These are phyloP conservation scores for Phytopythium mirpurense DNA, from an alignment of 352 stramenopile species.

Conservation along the genomic window DNA sequence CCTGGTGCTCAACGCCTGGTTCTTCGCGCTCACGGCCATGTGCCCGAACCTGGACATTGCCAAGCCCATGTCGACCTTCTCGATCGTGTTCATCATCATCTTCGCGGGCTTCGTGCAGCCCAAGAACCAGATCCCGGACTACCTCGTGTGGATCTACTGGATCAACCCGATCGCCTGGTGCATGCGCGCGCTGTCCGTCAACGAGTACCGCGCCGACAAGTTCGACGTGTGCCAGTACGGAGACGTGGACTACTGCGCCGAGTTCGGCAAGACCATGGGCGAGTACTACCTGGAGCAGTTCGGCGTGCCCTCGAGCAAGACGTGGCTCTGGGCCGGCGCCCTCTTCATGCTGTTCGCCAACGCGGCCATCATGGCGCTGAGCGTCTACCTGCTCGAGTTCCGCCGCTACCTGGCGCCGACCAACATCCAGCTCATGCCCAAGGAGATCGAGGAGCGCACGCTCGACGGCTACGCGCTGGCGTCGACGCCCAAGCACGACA, in stretches of 20 bases:
- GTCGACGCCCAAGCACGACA: slow-evolving; percentile 13
- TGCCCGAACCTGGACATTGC: slow-evolving; percentile 24
- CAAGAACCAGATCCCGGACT: slow-evolving; percentile 27
- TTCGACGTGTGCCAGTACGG: slow-evolving; percentile 28
- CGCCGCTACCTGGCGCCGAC: slow-evolving; percentile 19
- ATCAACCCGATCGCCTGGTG: slow-evolving; percentile 52
- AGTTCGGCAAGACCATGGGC: slow-evolving; percentile 23
- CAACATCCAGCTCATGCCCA: slow-evolving; percentile 14
- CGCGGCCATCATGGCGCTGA: slow-evolving; percentile 24
- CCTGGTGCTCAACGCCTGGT: slow-evolving; percentile 25
- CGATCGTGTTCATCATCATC: slow-evolving; percentile 27
- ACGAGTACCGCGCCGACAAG: slow-evolving; percentile 30
- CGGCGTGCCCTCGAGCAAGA: slow-evolving; percentile 28
- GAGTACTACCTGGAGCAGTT: slow-evolving; percentile 33
- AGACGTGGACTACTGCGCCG: slow-evolving; percentile 28
- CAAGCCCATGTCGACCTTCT: slow-evolving; percentile 35
- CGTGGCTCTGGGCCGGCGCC: slow-evolving; percentile 30
- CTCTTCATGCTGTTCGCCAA: slow-evolving; percentile 25
- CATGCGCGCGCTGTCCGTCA: slow-evolving; percentile 35
- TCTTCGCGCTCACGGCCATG: slow-evolving; percentile 28
- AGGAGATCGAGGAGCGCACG: slow-evolving; percentile 6
- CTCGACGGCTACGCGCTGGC: slow-evolving; percentile 12
- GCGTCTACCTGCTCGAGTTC: slow-evolving; percentile 31
- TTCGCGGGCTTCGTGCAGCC: slow-evolving; percentile 38
- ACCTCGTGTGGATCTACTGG: slow-evolving; percentile 52